Evolutionary conservation across 164 flowering plant species (phyloP).

Genomic region (Cinnamomum chago): DNA sequence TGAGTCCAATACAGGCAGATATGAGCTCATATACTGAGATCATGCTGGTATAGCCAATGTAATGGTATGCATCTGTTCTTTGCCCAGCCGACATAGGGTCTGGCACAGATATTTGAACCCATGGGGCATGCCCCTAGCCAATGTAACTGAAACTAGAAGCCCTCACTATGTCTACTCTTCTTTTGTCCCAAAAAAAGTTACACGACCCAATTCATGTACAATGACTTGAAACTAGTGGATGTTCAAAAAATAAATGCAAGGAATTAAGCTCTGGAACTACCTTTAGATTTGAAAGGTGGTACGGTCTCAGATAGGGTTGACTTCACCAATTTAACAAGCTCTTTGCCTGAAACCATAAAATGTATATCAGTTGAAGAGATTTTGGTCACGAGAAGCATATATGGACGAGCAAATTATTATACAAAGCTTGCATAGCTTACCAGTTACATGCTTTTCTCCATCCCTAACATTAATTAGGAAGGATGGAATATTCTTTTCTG

Average conservation of each 20-base stretch:
- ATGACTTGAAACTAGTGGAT: no score
- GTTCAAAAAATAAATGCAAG: background rate
- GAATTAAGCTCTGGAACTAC: constrained; percentile 13
- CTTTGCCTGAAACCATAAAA: constrained; percentile 32
- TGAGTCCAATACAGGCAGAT: no score
- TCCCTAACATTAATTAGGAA: constrained; percentile 38
- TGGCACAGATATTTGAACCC: no score
- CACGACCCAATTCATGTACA: no score
- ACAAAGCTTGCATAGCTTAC: constrained; percentile 20
- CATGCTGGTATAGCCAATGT: no score
- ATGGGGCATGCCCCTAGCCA: no score
- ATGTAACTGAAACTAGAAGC: no score
- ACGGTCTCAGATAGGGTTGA: constrained; percentile 27
- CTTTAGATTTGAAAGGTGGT: constrained; percentile 35
- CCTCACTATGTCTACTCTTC: no score
- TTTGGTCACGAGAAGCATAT: background rate
- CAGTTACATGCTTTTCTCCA: constrained; percentile 34
- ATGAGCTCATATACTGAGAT: no score
- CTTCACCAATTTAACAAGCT: constrained; percentile 33
- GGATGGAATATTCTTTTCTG: constrained; percentile 33
- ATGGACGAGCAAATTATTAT: background rate
- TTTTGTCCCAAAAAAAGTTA: no score
- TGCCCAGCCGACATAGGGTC: no score
- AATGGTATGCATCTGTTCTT: no score
- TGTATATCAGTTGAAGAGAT: background rate